phyloP scores from a whole-genome alignment of 202 grass and related monocot species.

The Zizania palustris region DNA sequence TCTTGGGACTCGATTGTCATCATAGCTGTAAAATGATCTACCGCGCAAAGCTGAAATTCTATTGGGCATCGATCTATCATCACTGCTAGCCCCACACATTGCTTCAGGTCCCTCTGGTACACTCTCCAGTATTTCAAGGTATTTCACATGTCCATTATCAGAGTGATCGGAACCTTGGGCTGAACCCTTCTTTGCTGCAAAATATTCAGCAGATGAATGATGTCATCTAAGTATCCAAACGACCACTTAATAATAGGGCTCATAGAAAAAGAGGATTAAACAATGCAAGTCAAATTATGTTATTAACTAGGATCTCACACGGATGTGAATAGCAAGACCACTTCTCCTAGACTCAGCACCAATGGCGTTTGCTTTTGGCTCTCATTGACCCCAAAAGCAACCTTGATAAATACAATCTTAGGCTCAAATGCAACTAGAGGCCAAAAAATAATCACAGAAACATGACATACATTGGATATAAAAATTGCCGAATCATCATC shows the following conservation, averaged over 20 bases:
- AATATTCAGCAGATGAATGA: constrained; percentile 29
- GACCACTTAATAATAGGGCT: neutral
- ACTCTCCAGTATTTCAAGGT: constrained; percentile 69
- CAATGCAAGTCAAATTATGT: constrained; percentile 7
- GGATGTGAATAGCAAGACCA: constrained; percentile 23
- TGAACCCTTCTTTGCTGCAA: constrained; percentile 69
- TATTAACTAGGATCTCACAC: constrained; percentile 30
- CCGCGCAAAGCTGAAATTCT: constrained; percentile 31
- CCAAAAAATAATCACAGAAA: constrained; percentile 32
- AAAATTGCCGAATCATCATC: constrained; percentile 33
- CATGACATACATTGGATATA: constrained; percentile 15
- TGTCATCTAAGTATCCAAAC: constrained; percentile 13
- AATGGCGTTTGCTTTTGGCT: neutral
- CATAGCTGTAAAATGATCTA: constrained; percentile 35
- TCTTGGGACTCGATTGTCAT: constrained; percentile 43
- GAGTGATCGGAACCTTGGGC: constrained; percentile 48
- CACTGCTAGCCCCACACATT: constrained; percentile 34
- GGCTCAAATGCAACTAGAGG: constrained; percentile 35
- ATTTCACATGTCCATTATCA: constrained; percentile 65
- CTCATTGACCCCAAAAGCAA: constrained; percentile 33
- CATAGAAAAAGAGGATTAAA: constrained; percentile 7
- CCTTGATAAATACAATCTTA: constrained; percentile 40
- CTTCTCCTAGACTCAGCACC: constrained; percentile 8
- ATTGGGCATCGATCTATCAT: constrained; percentile 32
- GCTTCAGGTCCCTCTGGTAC: constrained; percentile 40